Evolutionary conservation across 148 eudicot species (phyloP), one percentile per base, ranked within the genome.

Genomic region (Persicaria tinctoria): DNA sequence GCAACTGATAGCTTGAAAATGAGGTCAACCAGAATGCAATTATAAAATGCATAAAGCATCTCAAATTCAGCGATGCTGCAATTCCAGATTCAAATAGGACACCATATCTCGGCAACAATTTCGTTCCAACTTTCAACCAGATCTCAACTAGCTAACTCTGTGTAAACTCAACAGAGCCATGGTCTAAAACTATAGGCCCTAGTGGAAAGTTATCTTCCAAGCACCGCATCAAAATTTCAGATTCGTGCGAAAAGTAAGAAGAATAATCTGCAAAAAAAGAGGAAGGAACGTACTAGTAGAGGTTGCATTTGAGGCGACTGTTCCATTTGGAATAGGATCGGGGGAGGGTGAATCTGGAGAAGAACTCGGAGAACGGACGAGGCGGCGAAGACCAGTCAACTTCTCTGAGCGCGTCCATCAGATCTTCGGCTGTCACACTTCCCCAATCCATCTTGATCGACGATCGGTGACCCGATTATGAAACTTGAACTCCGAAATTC

Each of bases 321-420:
- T 80, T 86, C 97, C 97, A 92, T 76, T 92, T 92, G 72, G 89
- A 55, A 46, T 70, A 82, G 8, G 97, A 90, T n/a, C 93, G 86
- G 32, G 97, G 97, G 68, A 87, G 5, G 3, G 97, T 90, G 79
- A 92, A 92, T 79, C 89, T 78, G 64, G 97, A 90, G 74, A 92
- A 92, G 85, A 92, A 92, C 73, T 92, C 97, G 12, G 91, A 82
- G 17, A 82, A 63, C 2, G 97, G 97, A 4, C 96, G 96, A 76
- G 97, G 97, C 13, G 97, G 97, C 4, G 96, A 87, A 2, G 97
- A 92, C 97, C 96, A 92, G 70, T 92, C 97, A 2, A 92, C 97
- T 82, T 92, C 97, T 11, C 93, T 82, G 53, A 92, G 78, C 0
- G 97, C 97, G 66, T 90, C 91, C 54, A 92, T 63, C 79, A 92